Conservation (phyloP, 2,329 filamentous ascomycete species). For the Aspergillus eucalypticola region DNA sequence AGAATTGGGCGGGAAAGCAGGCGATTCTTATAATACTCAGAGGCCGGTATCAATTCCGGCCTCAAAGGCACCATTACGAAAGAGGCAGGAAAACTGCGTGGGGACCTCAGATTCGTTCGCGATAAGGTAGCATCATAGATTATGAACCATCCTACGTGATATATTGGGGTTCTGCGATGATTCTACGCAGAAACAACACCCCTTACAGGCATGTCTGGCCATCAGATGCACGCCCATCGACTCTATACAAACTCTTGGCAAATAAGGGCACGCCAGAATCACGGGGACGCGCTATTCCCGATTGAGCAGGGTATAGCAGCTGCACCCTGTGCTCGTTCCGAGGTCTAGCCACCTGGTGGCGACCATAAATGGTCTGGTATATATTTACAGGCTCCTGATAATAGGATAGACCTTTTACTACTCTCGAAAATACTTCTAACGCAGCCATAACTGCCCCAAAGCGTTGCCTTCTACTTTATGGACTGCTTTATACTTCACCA, state of each 20-base stretch:
- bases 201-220: constrained; percentile 11
- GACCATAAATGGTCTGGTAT: not conserved
- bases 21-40: constrained; percentile 45
- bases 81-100: constrained; percentile 32
- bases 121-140: constrained; percentile 6
- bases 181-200: not conserved
- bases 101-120: constrained; percentile 21
- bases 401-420: not conserved
- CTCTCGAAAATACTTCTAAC: not conserved
- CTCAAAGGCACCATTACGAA: constrained; percentile 43
- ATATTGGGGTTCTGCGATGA: constrained; percentile 5
- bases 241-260: constrained; percentile 31
- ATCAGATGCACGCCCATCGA: constrained; percentile 15
- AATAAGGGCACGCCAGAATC: constrained; percentile 30
- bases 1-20: constrained; percentile 32
- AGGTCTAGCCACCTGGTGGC: not conserved
- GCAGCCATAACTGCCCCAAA: not conserved
- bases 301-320: constrained; percentile 15
- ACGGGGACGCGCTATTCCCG: constrained; percentile 32
- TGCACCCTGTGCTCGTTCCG: not conserved
- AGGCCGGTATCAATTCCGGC: constrained; percentile 51
- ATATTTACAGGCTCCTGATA: not conserved
- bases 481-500: constrained; percentile 23
- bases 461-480: not conserved
- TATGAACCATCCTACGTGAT: constrained; percentile 1